These are phyloP conservation scores for Polytrichum commune DNA, from an alignment of 225 moss, liverwort and hornwort species.

Conservation along the genomic window DNA sequence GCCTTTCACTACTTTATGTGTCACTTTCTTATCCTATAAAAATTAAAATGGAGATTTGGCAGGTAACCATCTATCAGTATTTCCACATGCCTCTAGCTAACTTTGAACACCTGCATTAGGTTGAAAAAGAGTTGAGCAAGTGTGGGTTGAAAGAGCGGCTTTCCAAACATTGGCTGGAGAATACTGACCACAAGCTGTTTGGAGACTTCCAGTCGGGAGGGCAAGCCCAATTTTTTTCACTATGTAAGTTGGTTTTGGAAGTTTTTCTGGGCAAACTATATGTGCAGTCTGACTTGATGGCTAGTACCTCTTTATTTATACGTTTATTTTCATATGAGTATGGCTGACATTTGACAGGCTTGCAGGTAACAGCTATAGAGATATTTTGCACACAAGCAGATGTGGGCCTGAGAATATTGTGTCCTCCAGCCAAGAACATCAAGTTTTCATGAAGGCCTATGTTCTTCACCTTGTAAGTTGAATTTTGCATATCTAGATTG, in stretches of 20 bases:
- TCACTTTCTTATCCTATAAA: too few species aligned
- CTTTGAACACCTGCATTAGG: conserved; percentile 10
- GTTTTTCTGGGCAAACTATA: background rate
- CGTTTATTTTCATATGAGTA: background rate
- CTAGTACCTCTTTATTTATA: background rate
- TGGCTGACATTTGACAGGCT: conserved; percentile 14
- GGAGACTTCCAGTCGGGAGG: conserved; percentile 81
- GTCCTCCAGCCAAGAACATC: conserved; percentile 59
- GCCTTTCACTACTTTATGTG: too few species aligned
- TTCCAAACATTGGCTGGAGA: conserved; percentile 62
- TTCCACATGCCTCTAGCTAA: too few species aligned
- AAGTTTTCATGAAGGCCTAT: conserved; percentile 71
- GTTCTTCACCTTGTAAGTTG: conserved; percentile 74
- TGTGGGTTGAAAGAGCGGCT: conserved; percentile 74
- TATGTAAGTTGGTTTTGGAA: conserved; percentile 51
- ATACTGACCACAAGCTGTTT: conserved; percentile 34
- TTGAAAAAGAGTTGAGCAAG: conserved; percentile 42
- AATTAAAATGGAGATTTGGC: too few species aligned
- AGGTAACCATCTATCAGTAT: too few species aligned
- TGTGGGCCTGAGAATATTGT: conserved; percentile 39
- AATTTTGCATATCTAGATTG: background rate
- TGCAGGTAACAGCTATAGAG: conserved; percentile 82
- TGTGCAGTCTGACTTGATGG: background rate
- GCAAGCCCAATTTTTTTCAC: conserved; percentile 85
- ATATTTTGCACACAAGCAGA: conserved; percentile 69